These are phyloP conservation scores for Kwoniella dejecticola DNA, from an alignment of 768 basidiomycete species.

Conservation along the genomic window DNA sequence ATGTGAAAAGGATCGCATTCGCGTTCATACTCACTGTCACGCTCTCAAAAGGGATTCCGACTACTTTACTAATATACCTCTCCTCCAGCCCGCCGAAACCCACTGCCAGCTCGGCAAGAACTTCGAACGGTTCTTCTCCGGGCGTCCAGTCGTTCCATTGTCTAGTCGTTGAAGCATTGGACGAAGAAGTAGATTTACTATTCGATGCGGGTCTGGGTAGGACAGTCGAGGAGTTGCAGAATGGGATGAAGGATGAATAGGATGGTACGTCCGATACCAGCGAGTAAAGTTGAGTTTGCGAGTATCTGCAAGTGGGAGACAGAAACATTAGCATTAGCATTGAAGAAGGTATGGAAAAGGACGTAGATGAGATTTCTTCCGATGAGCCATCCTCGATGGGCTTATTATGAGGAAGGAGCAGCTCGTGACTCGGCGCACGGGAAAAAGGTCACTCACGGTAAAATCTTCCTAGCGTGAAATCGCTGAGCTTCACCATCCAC, in stretches of 20 bases:
- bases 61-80: constrained; percentile 82
- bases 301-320: constrained; percentile 71
- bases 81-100: constrained; percentile 86
- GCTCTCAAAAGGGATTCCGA: constrained; percentile 72
- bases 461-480: constrained; percentile 79
- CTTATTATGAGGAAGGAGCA: too few relatives aligned
- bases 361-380: too few relatives aligned
- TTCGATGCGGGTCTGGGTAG: constrained; percentile 51
- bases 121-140: constrained; percentile 57
- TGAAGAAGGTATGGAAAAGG: too few relatives aligned
- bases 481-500: constrained; percentile 61
- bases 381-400: too few relatives aligned
- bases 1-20: too few relatives aligned
- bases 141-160: constrained; percentile 37
- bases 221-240: constrained; percentile 74
- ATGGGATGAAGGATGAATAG: constrained; percentile 85
- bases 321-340: background rate
- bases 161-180: background rate
- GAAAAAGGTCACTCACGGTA: constrained; percentile 77
- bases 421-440: too few relatives aligned
- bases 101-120: constrained; percentile 84
- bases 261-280: constrained; percentile 84
- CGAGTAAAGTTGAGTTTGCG: constrained; percentile 73
- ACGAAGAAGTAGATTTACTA: constrained; percentile 12
- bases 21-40: constrained; percentile 76